phyloP scores from a whole-genome alignment of 2,329 filamentous ascomycete genomes.

The Arachnomyces sp. region DNA sequence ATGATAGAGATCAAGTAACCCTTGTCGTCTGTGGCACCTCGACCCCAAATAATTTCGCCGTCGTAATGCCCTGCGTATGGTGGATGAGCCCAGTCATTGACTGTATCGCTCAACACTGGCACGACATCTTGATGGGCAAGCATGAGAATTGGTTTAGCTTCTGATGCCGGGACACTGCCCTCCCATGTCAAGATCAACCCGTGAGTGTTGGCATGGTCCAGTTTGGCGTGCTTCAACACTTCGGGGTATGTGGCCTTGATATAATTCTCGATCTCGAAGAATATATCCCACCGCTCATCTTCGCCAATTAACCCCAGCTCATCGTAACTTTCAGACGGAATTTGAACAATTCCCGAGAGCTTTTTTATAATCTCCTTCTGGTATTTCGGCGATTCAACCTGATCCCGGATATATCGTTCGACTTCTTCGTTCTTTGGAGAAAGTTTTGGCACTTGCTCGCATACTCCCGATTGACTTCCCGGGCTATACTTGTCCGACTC shows the following conservation, averaged over 20 bases:
- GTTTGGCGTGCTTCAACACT: slow-evolving; percentile 38
- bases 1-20: slow-evolving; percentile 52
- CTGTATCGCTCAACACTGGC: slow-evolving; percentile 46
- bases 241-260: slow-evolving; percentile 43
- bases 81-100: slow-evolving; percentile 50
- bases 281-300: slow-evolving; percentile 52
- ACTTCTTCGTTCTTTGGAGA: slow-evolving; percentile 13
- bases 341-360: slow-evolving; percentile 31
- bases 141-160: slow-evolving; percentile 49
- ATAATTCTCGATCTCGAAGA: slow-evolving; percentile 44
- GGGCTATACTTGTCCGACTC: slow-evolving; percentile 5
- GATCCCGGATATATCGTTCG: slow-evolving; percentile 10
- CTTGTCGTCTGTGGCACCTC: slow-evolving; percentile 56
- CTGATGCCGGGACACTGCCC: slow-evolving; percentile 32
- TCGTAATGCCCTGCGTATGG: slow-evolving; percentile 54
- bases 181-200: slow-evolving; percentile 53
- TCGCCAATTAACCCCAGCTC: slow-evolving; percentile 47
- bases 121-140: slow-evolving; percentile 62
- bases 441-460: slow-evolving; percentile 13
- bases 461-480: slow-evolving; percentile 8
- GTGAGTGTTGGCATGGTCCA: slow-evolving; percentile 53
- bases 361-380: slow-evolving; percentile 11
- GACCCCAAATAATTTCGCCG: slow-evolving; percentile 54
- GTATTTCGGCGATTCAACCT: slow-evolving; percentile 10
- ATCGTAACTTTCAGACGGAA: slow-evolving; percentile 48